Percentiles rank a stretch among this genome's conserved stretches.
Conservation (phyloP, 2,329 filamentous ascomycete species). For the Madurella fahalii region DNA sequence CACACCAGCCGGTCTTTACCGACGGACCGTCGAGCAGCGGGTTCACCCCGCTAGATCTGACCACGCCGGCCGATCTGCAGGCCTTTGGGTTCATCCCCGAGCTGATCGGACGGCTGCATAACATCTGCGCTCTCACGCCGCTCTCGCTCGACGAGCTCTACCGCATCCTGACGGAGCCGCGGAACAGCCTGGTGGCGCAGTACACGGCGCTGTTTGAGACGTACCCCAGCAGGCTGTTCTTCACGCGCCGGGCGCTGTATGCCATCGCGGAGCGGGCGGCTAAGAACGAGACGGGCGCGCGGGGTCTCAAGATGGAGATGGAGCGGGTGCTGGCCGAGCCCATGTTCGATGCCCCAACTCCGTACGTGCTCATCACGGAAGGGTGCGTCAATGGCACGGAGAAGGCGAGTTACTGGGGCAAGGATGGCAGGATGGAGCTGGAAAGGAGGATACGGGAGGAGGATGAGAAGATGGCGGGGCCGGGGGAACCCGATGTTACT, state of each 20-base stretch:
- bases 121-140: constrained; percentile 79
- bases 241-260: constrained; percentile 76
- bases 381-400: constrained; percentile 60
- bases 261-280: constrained; percentile 69
- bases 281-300: constrained; percentile 66
- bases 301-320: constrained; percentile 75
- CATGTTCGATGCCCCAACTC: constrained; percentile 76
- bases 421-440: constrained; percentile 66
- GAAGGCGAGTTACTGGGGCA: constrained; percentile 60
- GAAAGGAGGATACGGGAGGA: constrained; percentile 66
- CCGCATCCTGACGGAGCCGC: constrained; percentile 86
- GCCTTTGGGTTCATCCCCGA: constrained; percentile 90
- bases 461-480: constrained; percentile 33
- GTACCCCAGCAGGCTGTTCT: constrained; percentile 73
- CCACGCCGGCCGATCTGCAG: constrained; percentile 72
- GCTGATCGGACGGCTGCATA: constrained; percentile 90
- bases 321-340: constrained; percentile 73
- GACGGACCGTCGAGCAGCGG: constrained; percentile 31
- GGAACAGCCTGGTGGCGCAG: constrained; percentile 82
- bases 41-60: constrained; percentile 64
- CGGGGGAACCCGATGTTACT: constrained; percentile 20
- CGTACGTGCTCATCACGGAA: constrained; percentile 71
- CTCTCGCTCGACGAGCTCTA: constrained; percentile 66
- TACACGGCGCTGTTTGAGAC: constrained; percentile 83
- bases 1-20: constrained; percentile 45